These are phyloP conservation scores for Chamaecyparis obtusa DNA, from an alignment of 75 land plant genomes.

Conservation along the genomic window DNA sequence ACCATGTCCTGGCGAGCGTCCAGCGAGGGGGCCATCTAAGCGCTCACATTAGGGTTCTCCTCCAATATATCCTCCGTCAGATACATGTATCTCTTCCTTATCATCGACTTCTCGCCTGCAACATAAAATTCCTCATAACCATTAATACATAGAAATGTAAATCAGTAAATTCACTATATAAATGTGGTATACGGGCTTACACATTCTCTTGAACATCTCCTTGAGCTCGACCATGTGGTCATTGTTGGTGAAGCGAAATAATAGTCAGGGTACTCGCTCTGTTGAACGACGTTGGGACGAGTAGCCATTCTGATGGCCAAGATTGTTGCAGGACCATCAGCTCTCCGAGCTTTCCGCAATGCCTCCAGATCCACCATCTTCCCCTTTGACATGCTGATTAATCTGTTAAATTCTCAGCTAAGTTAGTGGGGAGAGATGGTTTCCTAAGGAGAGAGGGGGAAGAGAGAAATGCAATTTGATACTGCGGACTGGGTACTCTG, in stretches of 20 bases:
- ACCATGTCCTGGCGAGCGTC: slow-evolving; percentile 56
- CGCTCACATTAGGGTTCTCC: slow-evolving; percentile 45
- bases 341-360: slow-evolving; percentile 24
- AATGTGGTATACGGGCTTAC: slow-evolving; percentile 3
- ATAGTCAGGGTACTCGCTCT: slow-evolving; percentile 43
- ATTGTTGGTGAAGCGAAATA: slow-evolving; percentile 50
- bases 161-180: no score
- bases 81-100: slow-evolving; percentile 43
- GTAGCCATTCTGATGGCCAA: slow-evolving; percentile 47
- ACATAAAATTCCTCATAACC: not conserved
- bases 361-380: not conserved
- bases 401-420: not conserved
- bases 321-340: slow-evolving; percentile 44
- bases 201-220: slow-evolving; percentile 44
- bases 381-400: no score
- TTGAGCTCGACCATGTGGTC: slow-evolving; percentile 47
- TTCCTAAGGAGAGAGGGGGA: no score
- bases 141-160: not conserved
- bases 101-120: slow-evolving; percentile 60
- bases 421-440: no score
- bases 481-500: no score
- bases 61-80: slow-evolving; percentile 47
- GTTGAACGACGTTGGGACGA: slow-evolving; percentile 34
- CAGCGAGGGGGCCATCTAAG: slow-evolving; percentile 48
- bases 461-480: no score